Conservation (phyloP, 2,329 filamentous ascomycete genomes). For the Aspergillus brasiliensis region DNA sequence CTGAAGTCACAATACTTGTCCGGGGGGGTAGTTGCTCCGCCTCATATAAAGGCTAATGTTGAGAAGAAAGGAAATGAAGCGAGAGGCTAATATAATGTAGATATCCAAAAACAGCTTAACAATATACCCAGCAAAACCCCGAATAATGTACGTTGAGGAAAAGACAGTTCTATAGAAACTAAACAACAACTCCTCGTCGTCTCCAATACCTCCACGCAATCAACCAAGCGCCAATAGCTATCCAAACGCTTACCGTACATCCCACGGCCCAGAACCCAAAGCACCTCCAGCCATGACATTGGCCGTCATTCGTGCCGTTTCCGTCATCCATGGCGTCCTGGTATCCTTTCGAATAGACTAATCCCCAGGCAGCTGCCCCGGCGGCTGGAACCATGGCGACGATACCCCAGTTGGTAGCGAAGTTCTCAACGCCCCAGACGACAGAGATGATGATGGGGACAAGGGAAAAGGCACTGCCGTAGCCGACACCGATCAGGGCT, state of each 20-base stretch:
- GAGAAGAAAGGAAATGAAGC: too few relatives aligned
- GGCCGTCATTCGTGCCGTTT: conserved; percentile 45
- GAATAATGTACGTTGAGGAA: too few relatives aligned
- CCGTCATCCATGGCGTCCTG: conserved; percentile 47
- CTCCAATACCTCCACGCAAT: conserved; percentile 89
- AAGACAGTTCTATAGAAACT: neutral
- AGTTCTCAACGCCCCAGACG: conserved; percentile 98
- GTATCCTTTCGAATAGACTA: conserved; percentile 70
- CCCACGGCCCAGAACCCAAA: conserved; percentile 90
- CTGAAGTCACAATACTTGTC: too few relatives aligned
- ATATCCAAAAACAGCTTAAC: too few relatives aligned
- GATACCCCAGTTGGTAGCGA: conserved; percentile 97
- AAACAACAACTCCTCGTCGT: conserved; percentile 71
- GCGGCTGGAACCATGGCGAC: conserved; percentile 87
- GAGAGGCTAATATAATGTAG: too few relatives aligned
- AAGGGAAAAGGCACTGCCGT: conserved; percentile 87
- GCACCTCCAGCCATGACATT: conserved; percentile 81
- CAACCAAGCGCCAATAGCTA: conserved; percentile 70
- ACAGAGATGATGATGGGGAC: conserved; percentile 93
- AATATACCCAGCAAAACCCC: too few relatives aligned
- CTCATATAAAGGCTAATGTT: too few relatives aligned
- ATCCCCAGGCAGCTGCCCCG: conserved; percentile 85
- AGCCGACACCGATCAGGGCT: conserved; percentile 81
- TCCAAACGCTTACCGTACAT: conserved; percentile 69
- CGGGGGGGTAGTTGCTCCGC: too few relatives aligned